Percentiles rank a stretch among this genome's conserved stretches.
Conservation (phyloP, 2,329 filamentous ascomycete genomes). For the Hortaea werneckii region DNA sequence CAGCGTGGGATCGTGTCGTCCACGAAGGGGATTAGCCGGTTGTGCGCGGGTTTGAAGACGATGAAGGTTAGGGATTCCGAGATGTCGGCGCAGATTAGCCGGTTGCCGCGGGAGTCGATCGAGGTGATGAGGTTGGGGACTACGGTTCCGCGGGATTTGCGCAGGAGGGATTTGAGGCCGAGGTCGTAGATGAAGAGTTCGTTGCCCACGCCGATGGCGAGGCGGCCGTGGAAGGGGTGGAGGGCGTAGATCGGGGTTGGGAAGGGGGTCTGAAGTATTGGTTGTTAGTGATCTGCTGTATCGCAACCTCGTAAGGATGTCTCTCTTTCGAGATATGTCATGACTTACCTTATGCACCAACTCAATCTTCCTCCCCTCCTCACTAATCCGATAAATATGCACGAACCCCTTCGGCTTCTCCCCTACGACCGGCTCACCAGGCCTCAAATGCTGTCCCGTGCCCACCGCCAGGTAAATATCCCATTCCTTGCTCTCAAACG, state of each 20-base stretch:
- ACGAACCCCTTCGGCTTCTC: slow-evolving; percentile 54
- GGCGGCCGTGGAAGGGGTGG: slow-evolving; percentile 74
- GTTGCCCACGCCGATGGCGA: slow-evolving; percentile 64
- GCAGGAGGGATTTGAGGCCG: slow-evolving; percentile 81
- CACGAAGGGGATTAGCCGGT: slow-evolving; percentile 83
- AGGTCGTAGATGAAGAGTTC: slow-evolving; percentile 83
- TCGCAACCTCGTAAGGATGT: background rate
- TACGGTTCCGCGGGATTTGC: slow-evolving; percentile 52
- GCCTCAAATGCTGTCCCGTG: slow-evolving; percentile 73
- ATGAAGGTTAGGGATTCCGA: slow-evolving; percentile 86
- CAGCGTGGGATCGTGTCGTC: slow-evolving; percentile 85
- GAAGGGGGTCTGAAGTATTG: slow-evolving; percentile 23
- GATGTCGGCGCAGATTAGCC: slow-evolving; percentile 85
- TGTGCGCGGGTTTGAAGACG: slow-evolving; percentile 86
- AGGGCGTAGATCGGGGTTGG: slow-evolving; percentile 83
- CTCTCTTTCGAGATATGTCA: background rate
- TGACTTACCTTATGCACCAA: slow-evolving; percentile 68
- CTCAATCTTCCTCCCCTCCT: slow-evolving; percentile 78
- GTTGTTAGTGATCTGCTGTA: background rate
- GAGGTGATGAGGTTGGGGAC: slow-evolving; percentile 62
- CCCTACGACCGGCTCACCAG: slow-evolving; percentile 9
- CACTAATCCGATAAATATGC: slow-evolving; percentile 81
- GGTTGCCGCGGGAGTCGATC: slow-evolving; percentile 79
- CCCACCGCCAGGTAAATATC: slow-evolving; percentile 90
- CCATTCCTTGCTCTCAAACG: slow-evolving; percentile 80